Percentiles rank a stretch among this genome's conserved stretches.
phyloP scores from a whole-genome alignment of 345 rosid genomes.

The Eucalyptus erythrocorys region DNA sequence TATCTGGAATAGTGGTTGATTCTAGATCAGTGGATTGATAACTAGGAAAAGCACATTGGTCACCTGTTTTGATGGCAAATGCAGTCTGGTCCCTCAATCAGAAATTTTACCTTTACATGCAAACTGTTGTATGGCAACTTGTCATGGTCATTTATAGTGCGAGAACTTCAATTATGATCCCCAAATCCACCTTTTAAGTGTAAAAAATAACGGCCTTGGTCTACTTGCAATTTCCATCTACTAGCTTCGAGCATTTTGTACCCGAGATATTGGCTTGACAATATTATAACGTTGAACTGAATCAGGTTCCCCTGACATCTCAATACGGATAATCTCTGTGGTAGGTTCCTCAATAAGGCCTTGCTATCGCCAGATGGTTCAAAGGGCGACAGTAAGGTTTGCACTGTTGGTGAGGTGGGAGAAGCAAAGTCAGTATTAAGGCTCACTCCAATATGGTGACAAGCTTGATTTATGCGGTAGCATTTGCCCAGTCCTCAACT shows the following conservation, averaged over 20 bases:
- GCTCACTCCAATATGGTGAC: constrained; percentile 45
- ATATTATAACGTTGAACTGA: neutral
- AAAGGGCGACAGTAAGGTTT: constrained; percentile 4
- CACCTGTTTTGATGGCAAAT: neutral
- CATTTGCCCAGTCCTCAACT: constrained; percentile 39
- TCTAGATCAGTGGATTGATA: neutral
- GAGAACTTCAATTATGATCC: neutral
- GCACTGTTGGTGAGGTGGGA: constrained; percentile 34
- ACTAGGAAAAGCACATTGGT: neutral
- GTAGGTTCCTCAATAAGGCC: constrained; percentile 45
- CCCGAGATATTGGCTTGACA: neutral
- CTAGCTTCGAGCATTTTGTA: neutral
- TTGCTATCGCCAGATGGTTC: constrained; percentile 24
- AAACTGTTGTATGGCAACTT: neutral
- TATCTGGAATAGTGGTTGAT: neutral
- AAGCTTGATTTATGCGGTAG: constrained; percentile 35
- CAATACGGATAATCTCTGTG: neutral
- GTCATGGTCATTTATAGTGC: neutral
- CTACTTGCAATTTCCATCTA: neutral
- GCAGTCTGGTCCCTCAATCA: neutral
- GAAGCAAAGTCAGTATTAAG: constrained; percentile 46
- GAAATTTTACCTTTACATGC: neutral
- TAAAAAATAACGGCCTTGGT: neutral
- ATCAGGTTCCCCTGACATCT: neutral
- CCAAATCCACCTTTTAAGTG: neutral